These are phyloP conservation scores for Ammopiptanthus mongolicus DNA, from an alignment of 306 rosid species.

Conservation along the genomic window DNA sequence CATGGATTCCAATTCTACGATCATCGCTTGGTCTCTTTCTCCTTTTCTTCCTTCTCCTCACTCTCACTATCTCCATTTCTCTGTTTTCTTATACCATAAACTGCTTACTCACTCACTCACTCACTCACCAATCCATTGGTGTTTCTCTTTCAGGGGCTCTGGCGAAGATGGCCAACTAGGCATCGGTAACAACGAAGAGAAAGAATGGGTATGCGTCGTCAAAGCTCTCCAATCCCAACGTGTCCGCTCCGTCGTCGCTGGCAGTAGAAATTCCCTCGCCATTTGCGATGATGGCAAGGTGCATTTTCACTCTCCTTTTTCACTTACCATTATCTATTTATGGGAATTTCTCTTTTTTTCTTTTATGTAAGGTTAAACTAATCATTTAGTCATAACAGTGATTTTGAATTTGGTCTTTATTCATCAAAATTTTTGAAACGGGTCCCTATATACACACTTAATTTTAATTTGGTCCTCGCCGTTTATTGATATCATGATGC, in stretches of 20 bases:
- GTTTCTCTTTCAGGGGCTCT: conserved; percentile 61
- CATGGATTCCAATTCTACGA: conserved; percentile 31
- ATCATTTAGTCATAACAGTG: too few relatives aligned
- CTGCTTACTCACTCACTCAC: neutral
- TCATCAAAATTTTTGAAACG: too few relatives aligned
- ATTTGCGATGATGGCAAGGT: conserved; percentile 86
- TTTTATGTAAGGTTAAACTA: too few relatives aligned
- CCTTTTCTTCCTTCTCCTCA: neutral
- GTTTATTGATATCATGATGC: too few relatives aligned
- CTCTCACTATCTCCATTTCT: neutral
- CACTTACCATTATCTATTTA: neutral
- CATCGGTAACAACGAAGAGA: conserved; percentile 74
- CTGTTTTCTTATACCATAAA: neutral
- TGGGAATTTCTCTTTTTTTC: neutral
- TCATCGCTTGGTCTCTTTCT: conserved; percentile 33
- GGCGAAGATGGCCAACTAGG: conserved; percentile 98
- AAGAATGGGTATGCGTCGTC: conserved; percentile 56
- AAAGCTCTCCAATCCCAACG: conserved; percentile 43
- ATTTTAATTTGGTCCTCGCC: too few relatives aligned
- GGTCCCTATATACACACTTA: too few relatives aligned
- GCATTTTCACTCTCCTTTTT: neutral
- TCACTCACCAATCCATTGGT: neutral
- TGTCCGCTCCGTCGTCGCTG: conserved; percentile 82
- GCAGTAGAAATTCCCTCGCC: conserved; percentile 95
- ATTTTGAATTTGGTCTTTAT: too few relatives aligned